These are phyloP conservation scores for Aurifilum marmelostoma DNA, from an alignment of 2,329 filamentous ascomycete genomes.

Conservation along the genomic window DNA sequence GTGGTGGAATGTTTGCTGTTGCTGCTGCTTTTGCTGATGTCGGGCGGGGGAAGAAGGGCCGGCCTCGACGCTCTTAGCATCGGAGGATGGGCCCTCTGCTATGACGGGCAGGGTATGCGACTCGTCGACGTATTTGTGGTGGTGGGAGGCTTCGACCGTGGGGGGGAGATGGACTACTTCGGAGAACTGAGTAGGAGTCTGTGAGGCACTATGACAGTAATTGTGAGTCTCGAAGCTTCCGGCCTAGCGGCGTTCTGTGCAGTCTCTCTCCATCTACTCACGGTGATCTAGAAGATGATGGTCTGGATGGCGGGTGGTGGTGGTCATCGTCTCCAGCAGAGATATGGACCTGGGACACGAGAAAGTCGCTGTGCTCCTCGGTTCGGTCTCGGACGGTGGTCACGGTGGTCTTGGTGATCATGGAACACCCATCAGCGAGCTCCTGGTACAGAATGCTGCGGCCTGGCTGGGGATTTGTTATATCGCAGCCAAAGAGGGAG, in stretches of 20 bases:
- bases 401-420: slow-evolving; percentile 46
- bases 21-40: neutral
- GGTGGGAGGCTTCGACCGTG: neutral
- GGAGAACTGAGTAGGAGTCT: slow-evolving; percentile 8
- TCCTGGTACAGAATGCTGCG: slow-evolving; percentile 41
- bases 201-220: neutral
- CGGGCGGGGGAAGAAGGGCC: too few relatives aligned
- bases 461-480: slow-evolving; percentile 30
- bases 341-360: slow-evolving; percentile 44
- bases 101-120: slow-evolving; percentile 14
- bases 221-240: neutral
- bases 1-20: slow-evolving; percentile 29
- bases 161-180: slow-evolving; percentile 9
- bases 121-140: slow-evolving; percentile 7
- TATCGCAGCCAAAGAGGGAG: slow-evolving; percentile 28
- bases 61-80: neutral
- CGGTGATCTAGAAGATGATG: slow-evolving; percentile 2
- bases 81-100: slow-evolving; percentile 9
- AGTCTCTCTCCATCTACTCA: neutral
- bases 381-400: slow-evolving; percentile 41
- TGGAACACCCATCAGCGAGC: slow-evolving; percentile 45
- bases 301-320: neutral
- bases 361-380: slow-evolving; percentile 40
- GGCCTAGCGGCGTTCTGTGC: neutral
- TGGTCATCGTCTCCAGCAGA: slow-evolving; percentile 33